These are phyloP conservation scores for Leishmania braziliensis DNA, from an alignment of 208 protist species.

Conservation along the genomic window DNA sequence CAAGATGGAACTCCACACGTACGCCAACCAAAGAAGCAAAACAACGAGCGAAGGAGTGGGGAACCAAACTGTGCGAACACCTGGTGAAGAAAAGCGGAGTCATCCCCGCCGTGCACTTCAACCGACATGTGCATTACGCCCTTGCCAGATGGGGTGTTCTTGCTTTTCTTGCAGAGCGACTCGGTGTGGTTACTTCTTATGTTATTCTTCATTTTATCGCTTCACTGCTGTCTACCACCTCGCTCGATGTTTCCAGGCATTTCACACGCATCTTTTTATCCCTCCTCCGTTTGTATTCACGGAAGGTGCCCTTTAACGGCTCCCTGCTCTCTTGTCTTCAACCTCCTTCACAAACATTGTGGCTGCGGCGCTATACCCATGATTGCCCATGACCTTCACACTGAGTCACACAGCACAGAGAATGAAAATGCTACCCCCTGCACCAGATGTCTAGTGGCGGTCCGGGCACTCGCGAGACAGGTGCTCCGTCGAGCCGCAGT, in stretches of 20 bases:
- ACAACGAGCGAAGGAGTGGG: neutral
- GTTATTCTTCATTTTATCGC: no score
- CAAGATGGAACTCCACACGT: neutral
- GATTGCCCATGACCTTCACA: neutral
- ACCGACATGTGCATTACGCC: neutral
- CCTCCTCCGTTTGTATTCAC: neutral
- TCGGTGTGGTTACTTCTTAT: neutral
- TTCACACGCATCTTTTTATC: neutral
- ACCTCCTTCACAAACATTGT: neutral
- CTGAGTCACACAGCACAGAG: neutral
- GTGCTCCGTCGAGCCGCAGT: conserved; percentile 56
- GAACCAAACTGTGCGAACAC: neutral
- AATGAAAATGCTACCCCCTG: neutral
- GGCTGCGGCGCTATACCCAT: neutral
- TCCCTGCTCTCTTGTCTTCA: neutral
- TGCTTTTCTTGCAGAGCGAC: neutral
- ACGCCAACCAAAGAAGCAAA: neutral
- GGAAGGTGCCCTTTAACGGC: neutral
- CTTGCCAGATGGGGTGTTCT: conserved; percentile 13
- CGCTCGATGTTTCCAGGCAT: neutral
- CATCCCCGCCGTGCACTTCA: neutral
- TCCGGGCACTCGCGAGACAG: conserved; percentile 72
- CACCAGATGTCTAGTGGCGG: conserved; percentile 26
- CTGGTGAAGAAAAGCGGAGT: neutral
- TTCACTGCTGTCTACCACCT: neutral